A percentile compares a stretch with the other conserved stretches of the same genome.
Evolutionary conservation across 768 basidiomycete species (phyloP).

Genomic region (Amanita exitialis): DNA sequence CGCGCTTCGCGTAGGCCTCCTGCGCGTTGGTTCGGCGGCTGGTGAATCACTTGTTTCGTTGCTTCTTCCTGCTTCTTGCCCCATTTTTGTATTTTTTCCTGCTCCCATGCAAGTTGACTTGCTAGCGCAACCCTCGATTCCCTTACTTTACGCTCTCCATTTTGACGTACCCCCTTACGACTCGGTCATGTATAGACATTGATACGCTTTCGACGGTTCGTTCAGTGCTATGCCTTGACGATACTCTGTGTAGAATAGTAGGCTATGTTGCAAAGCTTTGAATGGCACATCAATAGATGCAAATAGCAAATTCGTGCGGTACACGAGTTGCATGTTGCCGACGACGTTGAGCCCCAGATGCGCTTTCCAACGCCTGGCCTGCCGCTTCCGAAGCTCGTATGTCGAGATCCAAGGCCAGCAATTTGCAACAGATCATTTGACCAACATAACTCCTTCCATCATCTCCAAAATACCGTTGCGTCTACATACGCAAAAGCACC

Average conservation of each 20-base stretch:
- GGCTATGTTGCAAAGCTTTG: constrained; percentile 6
- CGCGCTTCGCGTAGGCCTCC: constrained; percentile 39
- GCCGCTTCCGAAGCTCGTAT: constrained; percentile 6
- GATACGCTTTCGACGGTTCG: no score
- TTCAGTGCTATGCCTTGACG: no score
- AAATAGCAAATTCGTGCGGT: constrained; percentile 1
- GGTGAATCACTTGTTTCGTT: constrained; percentile 30
- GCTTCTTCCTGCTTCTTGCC: constrained; percentile 26
- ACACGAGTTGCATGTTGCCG: constrained; percentile 3
- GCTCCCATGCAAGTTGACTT: constrained; percentile 7
- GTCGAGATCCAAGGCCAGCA: constrained; percentile 49
- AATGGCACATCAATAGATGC: constrained; percentile 1
- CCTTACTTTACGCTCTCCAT: not conserved
- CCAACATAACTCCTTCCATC: constrained; percentile 84
- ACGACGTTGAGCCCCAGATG: not conserved
- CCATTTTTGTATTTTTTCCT: constrained; percentile 13
- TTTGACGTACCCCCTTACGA: constrained; percentile 3
- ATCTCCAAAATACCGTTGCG: constrained; percentile 68
- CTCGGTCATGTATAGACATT: constrained; percentile 4
- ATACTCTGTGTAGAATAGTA: constrained; percentile 26
- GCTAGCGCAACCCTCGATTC: not conserved
- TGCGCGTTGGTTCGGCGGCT: constrained; percentile 50
- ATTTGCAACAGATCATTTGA: constrained; percentile 70
- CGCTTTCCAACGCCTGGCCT: not conserved
- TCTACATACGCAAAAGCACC: constrained; percentile 66